These are phyloP conservation scores for Pseudohalonectria lignicola DNA, from an alignment of 2,329 filamentous ascomycete species.

Conservation along the genomic window DNA sequence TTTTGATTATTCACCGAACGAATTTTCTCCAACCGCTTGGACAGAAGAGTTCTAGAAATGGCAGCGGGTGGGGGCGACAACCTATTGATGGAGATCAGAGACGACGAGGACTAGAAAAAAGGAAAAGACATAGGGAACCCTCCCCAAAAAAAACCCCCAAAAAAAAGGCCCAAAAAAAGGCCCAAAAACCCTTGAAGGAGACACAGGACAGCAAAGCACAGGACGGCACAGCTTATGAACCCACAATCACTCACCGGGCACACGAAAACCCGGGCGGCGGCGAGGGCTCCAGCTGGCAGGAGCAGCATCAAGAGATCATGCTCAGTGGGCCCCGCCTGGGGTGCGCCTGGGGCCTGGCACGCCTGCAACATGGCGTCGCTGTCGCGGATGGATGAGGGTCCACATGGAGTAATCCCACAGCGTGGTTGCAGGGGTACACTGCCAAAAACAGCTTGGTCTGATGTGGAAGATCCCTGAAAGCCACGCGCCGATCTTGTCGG, in stretches of 20 bases:
- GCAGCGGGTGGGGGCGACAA: neutral
- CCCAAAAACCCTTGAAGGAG: neutral
- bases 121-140: too few species aligned
- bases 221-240: too few species aligned
- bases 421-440: constrained; percentile 14
- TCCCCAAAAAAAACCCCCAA: too few species aligned
- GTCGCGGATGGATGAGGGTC: neutral
- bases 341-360: neutral
- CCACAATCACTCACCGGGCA: too few species aligned
- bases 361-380: constrained; percentile 3
- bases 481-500: constrained; percentile 26
- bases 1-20: too few species aligned
- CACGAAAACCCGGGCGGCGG: too few species aligned
- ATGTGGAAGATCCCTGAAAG: constrained; percentile 22
- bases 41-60: neutral
- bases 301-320: neutral
- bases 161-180: neutral
- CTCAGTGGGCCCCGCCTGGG: neutral
- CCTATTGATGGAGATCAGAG: too few species aligned
- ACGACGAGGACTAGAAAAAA: too few species aligned
- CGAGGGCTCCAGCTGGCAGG: neutral
- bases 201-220: too few species aligned
- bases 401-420: constrained; percentile 3
- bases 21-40: too few species aligned
- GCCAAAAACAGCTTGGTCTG: constrained; percentile 16